Base-by-base conservation (phyloP, 2,329 filamentous ascomycete species). In the Ascochyta koolunga region DNA sequence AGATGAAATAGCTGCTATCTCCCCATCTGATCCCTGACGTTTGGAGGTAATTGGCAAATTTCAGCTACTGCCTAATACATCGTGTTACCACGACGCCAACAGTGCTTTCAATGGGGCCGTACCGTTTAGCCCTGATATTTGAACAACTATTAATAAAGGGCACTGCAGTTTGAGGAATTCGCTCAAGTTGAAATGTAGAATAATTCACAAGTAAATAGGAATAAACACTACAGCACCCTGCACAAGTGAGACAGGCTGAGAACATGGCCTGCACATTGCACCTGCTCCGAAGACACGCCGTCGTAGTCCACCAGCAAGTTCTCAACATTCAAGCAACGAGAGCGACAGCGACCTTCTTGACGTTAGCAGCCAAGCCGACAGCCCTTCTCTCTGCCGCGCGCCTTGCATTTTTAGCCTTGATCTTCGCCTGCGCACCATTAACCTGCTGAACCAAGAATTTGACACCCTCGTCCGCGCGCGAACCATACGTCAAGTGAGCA, bases 401-500 rank as follows among this genome's bases (percentile, higher is more conserved):
- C 64, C 63, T 68, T 27, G 52, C 60, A n/a, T 70, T 69, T 41
- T 63, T 65, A 10, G 65, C 61, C 66, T 67, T 68, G 29, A 60
- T 64, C 59, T 64, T 66, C 19, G 63, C 63, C 61, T 69, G 66
- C 5, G 63, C 66, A 5, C 48, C 59, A 44, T 63, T 50, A 22
- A 72, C 62, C 61, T 70, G 58, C 56, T 61, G 42, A 5, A 61
- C 60, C 52, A 73, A 56, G 42, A 73, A 73, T 1, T 60, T 55
- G 0, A 64, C 58, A 3, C 70, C 70, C 38, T 73, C 68, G 37
- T 61, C 43, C 9, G 68, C 70, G 19, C 67, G 55, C 11, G 29
- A 9, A 4, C 69, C 68, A 47, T 73, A 73, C 5, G 67, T 69
- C 52, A 73, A 54, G 52, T 73, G 70, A 5, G 68, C 56, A 11